phyloP scores from a whole-genome alignment of 2,329 filamentous ascomycete species.

The Hymenoscyphus fructigenus region DNA sequence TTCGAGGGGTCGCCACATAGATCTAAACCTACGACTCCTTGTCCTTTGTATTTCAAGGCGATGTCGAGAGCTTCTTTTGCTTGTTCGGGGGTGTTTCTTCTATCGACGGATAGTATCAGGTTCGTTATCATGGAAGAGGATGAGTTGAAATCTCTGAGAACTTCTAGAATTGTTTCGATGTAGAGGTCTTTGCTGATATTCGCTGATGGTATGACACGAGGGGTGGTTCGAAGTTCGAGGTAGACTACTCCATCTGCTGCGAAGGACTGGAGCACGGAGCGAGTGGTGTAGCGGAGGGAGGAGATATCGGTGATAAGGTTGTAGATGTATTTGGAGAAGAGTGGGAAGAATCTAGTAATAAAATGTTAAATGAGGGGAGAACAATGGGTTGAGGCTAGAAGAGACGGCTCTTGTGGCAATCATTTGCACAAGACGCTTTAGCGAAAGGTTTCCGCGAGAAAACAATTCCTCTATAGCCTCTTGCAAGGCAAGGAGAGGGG shows the following conservation, averaged over 20 bases:
- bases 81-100: conserved; percentile 56
- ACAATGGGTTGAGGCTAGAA: neutral
- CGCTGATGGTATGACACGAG: conserved; percentile 57
- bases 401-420: neutral
- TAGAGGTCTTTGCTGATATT: conserved; percentile 59
- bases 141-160: conserved; percentile 52
- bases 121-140: conserved; percentile 52
- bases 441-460: no score
- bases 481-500: neutral
- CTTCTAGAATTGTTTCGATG: conserved; percentile 62
- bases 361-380: neutral
- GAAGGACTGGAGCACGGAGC: conserved; percentile 65
- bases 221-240: conserved; percentile 78
- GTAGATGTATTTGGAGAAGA: conserved; percentile 81
- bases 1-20: conserved; percentile 73
- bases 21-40: conserved; percentile 71
- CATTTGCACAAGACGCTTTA: neutral
- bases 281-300: conserved; percentile 62
- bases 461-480: no score
- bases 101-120: conserved; percentile 74
- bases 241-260: conserved; percentile 70
- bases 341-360: conserved; percentile 66
- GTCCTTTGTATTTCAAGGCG: conserved; percentile 51
- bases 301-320: conserved; percentile 63
- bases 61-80: conserved; percentile 65